Percentiles rank a stretch among this genome's conserved stretches.
These are phyloP conservation scores for Aspergillus sclerotioniger DNA, from an alignment of 495 filamentous ascomycete genomes.

Conservation along the genomic window DNA sequence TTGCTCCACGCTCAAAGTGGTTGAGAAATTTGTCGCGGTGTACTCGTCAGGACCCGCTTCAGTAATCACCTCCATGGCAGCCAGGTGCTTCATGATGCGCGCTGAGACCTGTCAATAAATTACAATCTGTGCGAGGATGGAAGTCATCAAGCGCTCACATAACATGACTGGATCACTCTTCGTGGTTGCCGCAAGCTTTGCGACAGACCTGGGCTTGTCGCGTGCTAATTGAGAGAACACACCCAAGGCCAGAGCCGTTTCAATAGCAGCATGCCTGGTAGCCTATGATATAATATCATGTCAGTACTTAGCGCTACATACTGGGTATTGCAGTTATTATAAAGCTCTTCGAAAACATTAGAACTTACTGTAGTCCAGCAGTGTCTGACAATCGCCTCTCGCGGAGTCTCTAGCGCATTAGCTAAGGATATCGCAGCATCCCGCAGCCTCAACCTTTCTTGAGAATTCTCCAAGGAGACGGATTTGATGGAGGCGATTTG, in stretches of 20 bases:
- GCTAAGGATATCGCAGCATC: conserved; percentile 22
- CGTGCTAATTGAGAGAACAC: conserved; percentile 26
- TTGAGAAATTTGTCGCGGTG: conserved; percentile 33
- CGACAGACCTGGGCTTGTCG: conserved; percentile 24
- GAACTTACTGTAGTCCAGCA: conserved; percentile 31
- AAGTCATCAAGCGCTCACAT: conserved; percentile 10
- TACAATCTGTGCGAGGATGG: neutral
- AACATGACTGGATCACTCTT: conserved; percentile 28
- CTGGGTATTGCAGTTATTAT: neutral
- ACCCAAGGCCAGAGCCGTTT: conserved; percentile 27
- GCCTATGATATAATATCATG: conserved; percentile 5
- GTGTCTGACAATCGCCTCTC: conserved; percentile 30
- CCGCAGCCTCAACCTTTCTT: conserved; percentile 17
- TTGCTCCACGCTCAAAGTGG: conserved; percentile 30
- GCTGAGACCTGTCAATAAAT: neutral
- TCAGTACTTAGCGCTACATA: neutral
- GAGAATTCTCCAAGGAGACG: neutral
- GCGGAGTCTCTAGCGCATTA: conserved; percentile 32
- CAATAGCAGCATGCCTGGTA: conserved; percentile 21
- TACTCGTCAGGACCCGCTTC: conserved; percentile 42
- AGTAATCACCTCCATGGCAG: conserved; percentile 41
- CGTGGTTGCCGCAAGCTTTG: conserved; percentile 24
- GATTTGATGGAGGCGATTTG: neutral
- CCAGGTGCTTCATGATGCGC: conserved; percentile 44
- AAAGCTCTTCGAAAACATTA: neutral